These are phyloP conservation scores for Ramaria rubella DNA, from an alignment of 768 basidiomycete genomes.

Conservation along the genomic window DNA sequence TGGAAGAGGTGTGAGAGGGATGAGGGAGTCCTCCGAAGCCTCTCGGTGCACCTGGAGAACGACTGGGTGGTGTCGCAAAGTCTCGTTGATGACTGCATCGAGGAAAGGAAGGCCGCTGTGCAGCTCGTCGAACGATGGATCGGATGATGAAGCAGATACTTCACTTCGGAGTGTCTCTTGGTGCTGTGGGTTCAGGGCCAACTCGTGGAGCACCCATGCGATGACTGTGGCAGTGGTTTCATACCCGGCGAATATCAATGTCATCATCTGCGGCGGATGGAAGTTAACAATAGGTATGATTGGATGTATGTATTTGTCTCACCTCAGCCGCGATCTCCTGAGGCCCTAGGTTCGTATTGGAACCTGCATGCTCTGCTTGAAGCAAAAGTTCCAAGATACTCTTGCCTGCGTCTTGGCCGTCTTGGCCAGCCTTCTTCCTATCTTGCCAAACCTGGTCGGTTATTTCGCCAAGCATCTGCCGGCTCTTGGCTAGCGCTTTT, in stretches of 20 bases:
- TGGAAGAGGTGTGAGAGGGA: slow-evolving; percentile 49
- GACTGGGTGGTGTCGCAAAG: slow-evolving; percentile 55
- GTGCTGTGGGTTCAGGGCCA: slow-evolving; percentile 43
- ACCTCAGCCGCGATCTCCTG: slow-evolving; percentile 11
- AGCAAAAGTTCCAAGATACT: slow-evolving; percentile 11
- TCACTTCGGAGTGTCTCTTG: slow-evolving; percentile 56
- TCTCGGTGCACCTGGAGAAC: slow-evolving; percentile 63
- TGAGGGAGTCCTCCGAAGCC: slow-evolving; percentile 24
- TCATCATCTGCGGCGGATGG: slow-evolving; percentile 17
- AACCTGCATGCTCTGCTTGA: slow-evolving; percentile 1
- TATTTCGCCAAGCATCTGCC: slow-evolving; percentile 9
- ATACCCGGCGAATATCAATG: slow-evolving; percentile 58
- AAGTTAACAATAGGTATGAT: neutral
- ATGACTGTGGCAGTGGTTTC: slow-evolving; percentile 31
- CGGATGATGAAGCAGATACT: slow-evolving; percentile 27
- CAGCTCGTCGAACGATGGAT: slow-evolving; percentile 48
- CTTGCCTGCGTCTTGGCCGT: slow-evolving; percentile 9
- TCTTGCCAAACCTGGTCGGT: slow-evolving; percentile 11
- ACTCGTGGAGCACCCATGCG: slow-evolving; percentile 57
- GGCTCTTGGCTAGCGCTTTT: slow-evolving; percentile 4
- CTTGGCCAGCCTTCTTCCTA: neutral
- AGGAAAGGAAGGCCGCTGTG: slow-evolving; percentile 47
- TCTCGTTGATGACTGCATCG: slow-evolving; percentile 56
- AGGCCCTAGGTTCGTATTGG: neutral
- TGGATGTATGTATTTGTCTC: neutral